These are phyloP conservation scores for Sclerotinia sclerotiorum DNA, from an alignment of 2,329 filamentous ascomycete species.

Conservation along the genomic window DNA sequence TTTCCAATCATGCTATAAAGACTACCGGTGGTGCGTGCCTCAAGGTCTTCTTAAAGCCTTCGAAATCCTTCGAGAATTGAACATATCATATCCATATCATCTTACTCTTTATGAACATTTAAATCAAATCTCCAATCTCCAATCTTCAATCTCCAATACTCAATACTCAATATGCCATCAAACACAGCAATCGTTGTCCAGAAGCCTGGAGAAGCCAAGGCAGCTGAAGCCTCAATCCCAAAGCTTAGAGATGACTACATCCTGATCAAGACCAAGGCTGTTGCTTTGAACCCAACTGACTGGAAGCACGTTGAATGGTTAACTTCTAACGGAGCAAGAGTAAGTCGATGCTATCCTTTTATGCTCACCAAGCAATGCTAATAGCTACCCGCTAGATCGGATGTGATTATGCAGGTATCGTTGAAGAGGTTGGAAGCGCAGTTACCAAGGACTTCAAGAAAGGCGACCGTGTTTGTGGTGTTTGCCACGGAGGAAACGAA, in stretches of 20 bases:
- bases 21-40: not conserved
- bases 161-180: conserved; percentile 30
- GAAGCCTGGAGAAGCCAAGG: conserved; percentile 30
- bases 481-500: conserved; percentile 44
- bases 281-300: conserved; percentile 40
- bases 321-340: conserved; percentile 28
- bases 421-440: conserved; percentile 48
- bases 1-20: conserved; percentile 5
- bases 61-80: not conserved
- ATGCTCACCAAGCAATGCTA: not conserved
- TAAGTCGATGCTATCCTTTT: conserved; percentile 15
- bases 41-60: not conserved
- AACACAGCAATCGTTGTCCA: conserved; percentile 35
- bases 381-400: conserved; percentile 37
- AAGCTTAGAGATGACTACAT: conserved; percentile 40
- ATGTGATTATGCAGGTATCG: conserved; percentile 50
- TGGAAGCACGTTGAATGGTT: conserved; percentile 39
- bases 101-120: not conserved
- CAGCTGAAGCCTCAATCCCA: conserved; percentile 33
- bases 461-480: conserved; percentile 50
- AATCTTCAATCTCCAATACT: not conserved
- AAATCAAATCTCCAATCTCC: not conserved
- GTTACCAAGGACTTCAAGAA: conserved; percentile 47
- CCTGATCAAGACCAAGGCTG: conserved; percentile 37
- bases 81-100: conserved; percentile 6